phyloP scores from a whole-genome alignment of 192 early-diverging fungal genomes.

The Coemansia sp. region DNA sequence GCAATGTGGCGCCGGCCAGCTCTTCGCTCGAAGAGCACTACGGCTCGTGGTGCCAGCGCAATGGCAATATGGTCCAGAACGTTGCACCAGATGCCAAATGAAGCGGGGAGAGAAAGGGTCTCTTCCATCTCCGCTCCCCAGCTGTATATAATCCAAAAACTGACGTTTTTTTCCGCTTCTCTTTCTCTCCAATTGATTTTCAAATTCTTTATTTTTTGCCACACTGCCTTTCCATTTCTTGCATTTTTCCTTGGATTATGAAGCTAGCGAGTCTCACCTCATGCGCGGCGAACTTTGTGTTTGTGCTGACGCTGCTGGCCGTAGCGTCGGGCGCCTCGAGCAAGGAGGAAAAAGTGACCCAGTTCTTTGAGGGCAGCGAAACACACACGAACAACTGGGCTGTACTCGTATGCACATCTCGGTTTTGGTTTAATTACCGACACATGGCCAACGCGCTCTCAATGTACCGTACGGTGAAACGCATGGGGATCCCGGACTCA shows the following conservation, averaged over 20 bases:
- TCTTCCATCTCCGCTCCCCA: not conserved
- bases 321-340: not conserved
- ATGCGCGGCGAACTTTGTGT: not conserved
- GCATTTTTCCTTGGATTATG: not conserved
- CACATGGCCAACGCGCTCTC: conserved; percentile 98
- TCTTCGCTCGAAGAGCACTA: conserved; percentile 47
- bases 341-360: conserved; percentile 39
- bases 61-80: conserved; percentile 29
- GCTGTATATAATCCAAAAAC: not conserved
- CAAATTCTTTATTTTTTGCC: not conserved
- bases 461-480: conserved; percentile 98
- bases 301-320: not conserved
- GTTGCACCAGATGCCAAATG: not conserved
- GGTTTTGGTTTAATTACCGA: conserved; percentile 99
- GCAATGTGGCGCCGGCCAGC: not conserved
- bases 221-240: not conserved
- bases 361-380: conserved; percentile 61
- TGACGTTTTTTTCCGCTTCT: not conserved
- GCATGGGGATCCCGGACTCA: conserved; percentile 97
- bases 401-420: conserved; percentile 94
- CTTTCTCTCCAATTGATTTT: not conserved
- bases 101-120: not conserved
- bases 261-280: not conserved
- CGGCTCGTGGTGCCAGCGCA: conserved; percentile 51
- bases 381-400: conserved; percentile 99